Evolutionary conservation across 306 rosid species (phyloP).

Genomic region (Cicer arietinum): DNA sequence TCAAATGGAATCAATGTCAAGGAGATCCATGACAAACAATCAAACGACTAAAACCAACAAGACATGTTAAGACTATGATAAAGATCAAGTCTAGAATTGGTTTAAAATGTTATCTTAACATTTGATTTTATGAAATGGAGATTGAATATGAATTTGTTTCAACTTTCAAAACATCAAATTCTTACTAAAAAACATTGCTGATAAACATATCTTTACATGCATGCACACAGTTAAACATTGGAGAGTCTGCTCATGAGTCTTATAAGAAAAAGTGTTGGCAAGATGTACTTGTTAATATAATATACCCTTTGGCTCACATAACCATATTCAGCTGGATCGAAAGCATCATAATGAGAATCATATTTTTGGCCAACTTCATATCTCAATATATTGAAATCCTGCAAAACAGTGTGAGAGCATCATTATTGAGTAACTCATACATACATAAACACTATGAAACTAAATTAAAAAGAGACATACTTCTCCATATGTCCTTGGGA

Average conservation of each 20-base stretch:
- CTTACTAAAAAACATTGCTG: too few relatives aligned
- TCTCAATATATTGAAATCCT: constrained; percentile 69
- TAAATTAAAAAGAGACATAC: constrained; percentile 38
- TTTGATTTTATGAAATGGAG: too few relatives aligned
- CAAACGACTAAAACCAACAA: too few relatives aligned
- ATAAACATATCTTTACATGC: too few relatives aligned
- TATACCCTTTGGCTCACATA: constrained; percentile 68
- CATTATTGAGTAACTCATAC: constrained; percentile 22
- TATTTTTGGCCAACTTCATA: constrained; percentile 71
- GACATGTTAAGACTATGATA: too few relatives aligned
- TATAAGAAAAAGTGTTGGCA: not conserved
- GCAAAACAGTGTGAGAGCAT: constrained; percentile 41
- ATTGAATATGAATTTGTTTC: too few relatives aligned
- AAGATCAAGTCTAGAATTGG: too few relatives aligned
- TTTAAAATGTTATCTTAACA: too few relatives aligned
- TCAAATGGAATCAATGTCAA: not conserved
- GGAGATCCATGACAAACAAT: not conserved
- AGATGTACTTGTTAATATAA: not conserved
- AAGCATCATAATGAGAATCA: constrained; percentile 70
- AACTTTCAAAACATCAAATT: too few relatives aligned
- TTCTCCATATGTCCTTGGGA: constrained; percentile 64
- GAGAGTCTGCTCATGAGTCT: too few relatives aligned
- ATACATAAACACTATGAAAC: constrained; percentile 33
- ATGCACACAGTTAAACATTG: too few relatives aligned
- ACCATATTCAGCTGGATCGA: constrained; percentile 60